A percentile compares a stretch with the other conserved stretches of the same genome.
These are phyloP conservation scores for Trapa incisa DNA, from an alignment of 345 rosid species.

Conservation along the genomic window DNA sequence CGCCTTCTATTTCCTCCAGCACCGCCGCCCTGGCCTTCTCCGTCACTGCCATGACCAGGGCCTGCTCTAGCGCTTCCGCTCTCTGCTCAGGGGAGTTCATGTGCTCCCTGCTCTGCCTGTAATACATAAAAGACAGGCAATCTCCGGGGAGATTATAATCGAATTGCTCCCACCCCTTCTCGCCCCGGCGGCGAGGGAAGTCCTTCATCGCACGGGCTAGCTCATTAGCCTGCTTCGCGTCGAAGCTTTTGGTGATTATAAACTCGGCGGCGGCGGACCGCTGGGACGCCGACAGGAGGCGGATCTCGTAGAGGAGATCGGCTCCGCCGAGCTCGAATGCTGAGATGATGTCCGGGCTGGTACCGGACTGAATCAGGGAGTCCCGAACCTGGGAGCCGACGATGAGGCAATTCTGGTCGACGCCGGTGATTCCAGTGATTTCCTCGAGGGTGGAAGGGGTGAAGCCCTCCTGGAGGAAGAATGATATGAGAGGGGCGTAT, in stretches of 20 bases:
- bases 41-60: constrained; percentile 38
- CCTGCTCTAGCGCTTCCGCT: constrained; percentile 25
- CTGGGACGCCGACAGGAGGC: constrained; percentile 46
- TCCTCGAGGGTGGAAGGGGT: constrained; percentile 61
- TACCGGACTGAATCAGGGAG: constrained; percentile 40
- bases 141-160: constrained; percentile 64
- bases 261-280: constrained; percentile 49
- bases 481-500: constrained; percentile 72
- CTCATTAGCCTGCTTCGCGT: constrained; percentile 51
- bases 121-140: constrained; percentile 47
- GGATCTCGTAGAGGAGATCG: constrained; percentile 67
- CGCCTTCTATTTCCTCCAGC: constrained; percentile 33
- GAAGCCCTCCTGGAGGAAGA: constrained; percentile 70
- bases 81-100: constrained; percentile 37
- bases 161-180: constrained; percentile 41
- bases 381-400: constrained; percentile 76
- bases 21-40: constrained; percentile 49
- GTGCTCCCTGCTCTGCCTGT: constrained; percentile 35
- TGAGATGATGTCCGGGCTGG: constrained; percentile 43
- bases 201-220: constrained; percentile 75
- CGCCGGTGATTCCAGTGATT: constrained; percentile 62
- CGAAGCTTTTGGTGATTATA: constrained; percentile 28
- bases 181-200: constrained; percentile 64
- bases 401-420: constrained; percentile 68
- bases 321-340: constrained; percentile 59